These are phyloP conservation scores for Aspergillus transmontanensis DNA, from an alignment of 2,329 filamentous ascomycete species.

Conservation along the genomic window DNA sequence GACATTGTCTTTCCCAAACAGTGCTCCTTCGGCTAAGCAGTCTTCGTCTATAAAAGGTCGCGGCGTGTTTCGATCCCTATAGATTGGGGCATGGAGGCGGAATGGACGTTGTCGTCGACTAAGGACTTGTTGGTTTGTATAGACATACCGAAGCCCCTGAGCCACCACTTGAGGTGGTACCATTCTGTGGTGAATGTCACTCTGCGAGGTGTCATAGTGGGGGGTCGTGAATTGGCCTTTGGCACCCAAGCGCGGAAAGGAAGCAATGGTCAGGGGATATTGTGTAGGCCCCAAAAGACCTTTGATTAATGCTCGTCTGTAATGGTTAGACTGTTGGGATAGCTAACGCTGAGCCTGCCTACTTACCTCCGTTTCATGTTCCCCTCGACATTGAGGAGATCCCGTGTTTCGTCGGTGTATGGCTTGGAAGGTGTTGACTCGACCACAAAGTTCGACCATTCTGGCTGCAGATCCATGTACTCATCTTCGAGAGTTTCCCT, in stretches of 20 bases:
- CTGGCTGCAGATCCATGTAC: slow-evolving; percentile 12
- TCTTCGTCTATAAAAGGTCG: neutral
- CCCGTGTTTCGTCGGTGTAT: slow-evolving; percentile 13
- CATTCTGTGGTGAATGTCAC: neutral
- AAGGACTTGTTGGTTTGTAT: neutral
- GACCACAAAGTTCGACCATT: slow-evolving; percentile 17
- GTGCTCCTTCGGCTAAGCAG: neutral
- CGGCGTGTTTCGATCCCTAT: neutral
- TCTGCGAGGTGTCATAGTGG: neutral
- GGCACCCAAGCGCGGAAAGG: neutral
- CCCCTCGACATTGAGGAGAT: slow-evolving; percentile 17
- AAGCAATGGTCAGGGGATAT: neutral
- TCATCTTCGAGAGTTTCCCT: neutral
- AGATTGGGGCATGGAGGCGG: neutral
- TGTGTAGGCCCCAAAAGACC: neutral
- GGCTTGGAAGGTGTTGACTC: slow-evolving; percentile 22
- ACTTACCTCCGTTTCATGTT: slow-evolving; percentile 21
- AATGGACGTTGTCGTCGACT: slow-evolving; percentile 9
- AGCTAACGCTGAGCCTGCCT: slow-evolving; percentile 8
- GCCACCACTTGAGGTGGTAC: neutral
- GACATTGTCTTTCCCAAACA: slow-evolving; percentile 4
- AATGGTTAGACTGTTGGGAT: neutral
- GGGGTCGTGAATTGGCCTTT: neutral
- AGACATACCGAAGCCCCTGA: neutral
- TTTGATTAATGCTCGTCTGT: neutral